A percentile compares a stretch with the other conserved stretches of the same genome.
phyloP scores from a whole-genome alignment of 805 yeast species.

The Sugiyamaella americana region DNA sequence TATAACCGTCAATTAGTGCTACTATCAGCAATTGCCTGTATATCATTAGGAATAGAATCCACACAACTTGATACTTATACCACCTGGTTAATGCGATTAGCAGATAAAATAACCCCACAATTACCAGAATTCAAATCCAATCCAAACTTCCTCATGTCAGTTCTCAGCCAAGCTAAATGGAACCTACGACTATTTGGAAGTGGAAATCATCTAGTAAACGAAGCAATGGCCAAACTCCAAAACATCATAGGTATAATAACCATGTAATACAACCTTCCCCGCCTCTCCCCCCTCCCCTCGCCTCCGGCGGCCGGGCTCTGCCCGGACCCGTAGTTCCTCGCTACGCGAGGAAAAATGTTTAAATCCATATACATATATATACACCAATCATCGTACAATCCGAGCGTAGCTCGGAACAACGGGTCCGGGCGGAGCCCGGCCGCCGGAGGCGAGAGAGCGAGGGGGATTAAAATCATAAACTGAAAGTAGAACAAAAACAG shows the following conservation, averaged over 20 bases:
- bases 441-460: too few species aligned
- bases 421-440: too few species aligned
- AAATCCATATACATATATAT: too few species aligned
- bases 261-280: too few species aligned
- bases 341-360: too few species aligned
- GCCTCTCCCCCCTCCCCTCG: too few species aligned
- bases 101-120: slow-evolving; percentile 1
- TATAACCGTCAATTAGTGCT: slow-evolving; percentile 9
- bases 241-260: slow-evolving; percentile 1
- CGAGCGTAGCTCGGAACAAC: too few species aligned
- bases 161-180: slow-evolving; percentile 10
- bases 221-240: slow-evolving; percentile 3
- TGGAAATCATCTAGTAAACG: slow-evolving; percentile 1
- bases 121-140: slow-evolving; percentile 5
- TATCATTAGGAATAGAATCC: slow-evolving; percentile 7
- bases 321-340: too few species aligned
- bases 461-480: too few species aligned
- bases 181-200: slow-evolving; percentile 4
- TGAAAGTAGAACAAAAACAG: too few species aligned
- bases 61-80: not conserved
- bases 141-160: slow-evolving; percentile 9
- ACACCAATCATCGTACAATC: too few species aligned
- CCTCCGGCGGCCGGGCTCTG: too few species aligned
- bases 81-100: slow-evolving; percentile 4
- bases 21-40: slow-evolving; percentile 10